Evolutionary conservation across 2,329 filamentous ascomycete genomes (phyloP).

Genomic region (Elsinoe necatrix): DNA sequence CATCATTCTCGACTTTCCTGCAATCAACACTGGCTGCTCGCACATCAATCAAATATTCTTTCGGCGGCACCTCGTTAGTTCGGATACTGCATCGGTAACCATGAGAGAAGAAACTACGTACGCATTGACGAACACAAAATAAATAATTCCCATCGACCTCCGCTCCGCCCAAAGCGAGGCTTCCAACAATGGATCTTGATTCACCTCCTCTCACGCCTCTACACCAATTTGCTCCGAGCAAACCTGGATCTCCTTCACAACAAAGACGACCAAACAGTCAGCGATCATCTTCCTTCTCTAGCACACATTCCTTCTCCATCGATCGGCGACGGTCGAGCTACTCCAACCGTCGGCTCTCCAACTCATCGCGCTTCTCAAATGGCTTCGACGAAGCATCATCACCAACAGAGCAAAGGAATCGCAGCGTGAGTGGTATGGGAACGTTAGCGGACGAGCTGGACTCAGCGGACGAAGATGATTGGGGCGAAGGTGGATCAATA

Average conservation of each 20-base stretch:
- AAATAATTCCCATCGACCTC: neutral
- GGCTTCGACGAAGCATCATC: slow-evolving; percentile 32
- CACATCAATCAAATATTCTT: neutral
- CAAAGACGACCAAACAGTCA: slow-evolving; percentile 24
- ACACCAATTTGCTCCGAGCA: slow-evolving; percentile 35
- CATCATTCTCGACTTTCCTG: neutral
- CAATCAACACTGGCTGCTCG: neutral
- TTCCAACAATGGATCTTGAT: slow-evolving; percentile 22
- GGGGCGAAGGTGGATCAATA: slow-evolving; percentile 24
- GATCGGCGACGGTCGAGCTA: slow-evolving; percentile 33
- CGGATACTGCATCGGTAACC: neutral
- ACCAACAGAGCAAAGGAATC: slow-evolving; percentile 25
- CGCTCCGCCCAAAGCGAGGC: neutral
- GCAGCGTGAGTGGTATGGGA: slow-evolving; percentile 53
- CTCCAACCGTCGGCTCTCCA: slow-evolving; percentile 30
- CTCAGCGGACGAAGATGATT: slow-evolving; percentile 50
- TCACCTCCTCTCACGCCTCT: slow-evolving; percentile 38
- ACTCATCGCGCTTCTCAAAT: slow-evolving; percentile 26
- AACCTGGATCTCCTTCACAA: slow-evolving; percentile 33
- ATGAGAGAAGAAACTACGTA: neutral
- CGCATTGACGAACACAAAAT: neutral
- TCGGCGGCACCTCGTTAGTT: too few relatives aligned
- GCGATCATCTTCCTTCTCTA: slow-evolving; percentile 35
- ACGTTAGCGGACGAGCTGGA: slow-evolving; percentile 76
- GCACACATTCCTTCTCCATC: slow-evolving; percentile 37